phyloP scores from a whole-genome alignment of 768 basidiomycete genomes.

The Piloderma croceum region DNA sequence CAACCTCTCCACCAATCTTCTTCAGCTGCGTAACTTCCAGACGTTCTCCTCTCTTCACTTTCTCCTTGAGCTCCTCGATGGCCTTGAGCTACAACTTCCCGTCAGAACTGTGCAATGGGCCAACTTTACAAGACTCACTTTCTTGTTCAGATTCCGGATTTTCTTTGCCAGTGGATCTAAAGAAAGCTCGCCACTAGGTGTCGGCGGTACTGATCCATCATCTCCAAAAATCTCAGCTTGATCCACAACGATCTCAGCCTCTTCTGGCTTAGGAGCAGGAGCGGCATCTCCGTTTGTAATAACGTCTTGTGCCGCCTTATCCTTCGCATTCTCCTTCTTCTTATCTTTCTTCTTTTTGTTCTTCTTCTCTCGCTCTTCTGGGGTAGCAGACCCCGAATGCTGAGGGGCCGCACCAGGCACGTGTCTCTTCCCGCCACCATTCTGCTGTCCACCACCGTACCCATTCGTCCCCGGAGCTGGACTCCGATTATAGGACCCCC shows the following conservation, averaged over 20 bases:
- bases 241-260: no score
- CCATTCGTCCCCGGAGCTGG: conserved; percentile 39
- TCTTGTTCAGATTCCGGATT: conserved; percentile 91
- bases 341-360: conserved; percentile 42
- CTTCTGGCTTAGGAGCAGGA: conserved; percentile 15
- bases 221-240: no score
- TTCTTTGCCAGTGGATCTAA: conserved; percentile 87
- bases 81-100: conserved; percentile 73
- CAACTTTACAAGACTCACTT: conserved; percentile 45
- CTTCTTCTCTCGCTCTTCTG: conserved; percentile 53
- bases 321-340: conserved; percentile 14
- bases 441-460: conserved; percentile 31
- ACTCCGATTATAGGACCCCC: conserved; percentile 53
- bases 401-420: conserved; percentile 67
- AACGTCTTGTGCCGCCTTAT: conserved; percentile 7
- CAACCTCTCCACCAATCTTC: conserved; percentile 91
- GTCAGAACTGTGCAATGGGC: background rate
- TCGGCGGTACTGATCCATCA: conserved; percentile 37
- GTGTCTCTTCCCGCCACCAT: conserved; percentile 41
- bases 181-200: conserved; percentile 49
- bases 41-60: conserved; percentile 81
- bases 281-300: background rate
- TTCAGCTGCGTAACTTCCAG: conserved; percentile 92
- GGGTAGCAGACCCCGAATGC: conserved; percentile 40
- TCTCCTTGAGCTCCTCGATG: conserved; percentile 97